Evolutionary conservation across 495 filamentous ascomycete species (phyloP).

Genomic region (Aspergillus wentii): DNA sequence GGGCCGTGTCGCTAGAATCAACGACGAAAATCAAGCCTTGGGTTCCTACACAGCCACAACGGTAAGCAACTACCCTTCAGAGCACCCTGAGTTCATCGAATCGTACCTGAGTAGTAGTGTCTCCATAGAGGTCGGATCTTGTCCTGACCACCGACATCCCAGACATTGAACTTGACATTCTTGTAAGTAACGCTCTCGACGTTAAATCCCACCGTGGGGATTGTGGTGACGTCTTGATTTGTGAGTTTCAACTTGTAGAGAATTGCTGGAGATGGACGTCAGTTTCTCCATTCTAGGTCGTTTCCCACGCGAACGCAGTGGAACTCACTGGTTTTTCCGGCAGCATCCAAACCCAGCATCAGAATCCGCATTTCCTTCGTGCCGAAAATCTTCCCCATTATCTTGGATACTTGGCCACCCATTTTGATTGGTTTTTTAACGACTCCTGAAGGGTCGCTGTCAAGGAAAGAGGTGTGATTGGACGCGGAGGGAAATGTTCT

Average conservation of each 20-base stretch:
- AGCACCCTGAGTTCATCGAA: not conserved
- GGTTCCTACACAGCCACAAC: constrained; percentile 53
- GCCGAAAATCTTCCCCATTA: constrained; percentile 96
- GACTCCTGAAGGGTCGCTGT: constrained; percentile 6
- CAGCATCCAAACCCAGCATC: constrained; percentile 96
- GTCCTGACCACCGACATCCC: constrained; percentile 99
- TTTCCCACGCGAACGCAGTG: constrained; percentile 2
- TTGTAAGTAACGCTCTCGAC: constrained; percentile 99
- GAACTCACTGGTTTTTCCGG: constrained; percentile 88
- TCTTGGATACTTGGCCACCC: constrained; percentile 79
- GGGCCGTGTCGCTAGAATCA: constrained; percentile 79
- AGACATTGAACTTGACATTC: constrained; percentile 99
- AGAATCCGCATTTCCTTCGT: constrained; percentile 97
- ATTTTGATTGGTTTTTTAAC: constrained; percentile 42
- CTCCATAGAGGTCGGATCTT: constrained; percentile 98
- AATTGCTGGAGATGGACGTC: constrained; percentile 55
- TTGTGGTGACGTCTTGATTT: constrained; percentile 97
- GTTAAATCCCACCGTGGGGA: constrained; percentile 98
- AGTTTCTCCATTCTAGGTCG: constrained; percentile 10
- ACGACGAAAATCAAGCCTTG: constrained; percentile 98
- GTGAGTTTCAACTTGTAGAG: constrained; percentile 97
- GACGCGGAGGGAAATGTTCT: not conserved
- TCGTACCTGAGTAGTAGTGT: constrained; percentile 93
- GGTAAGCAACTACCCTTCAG: constrained; percentile 2
- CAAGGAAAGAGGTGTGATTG: constrained; percentile 2